Percentiles rank a stretch among this genome's conserved stretches.
These are phyloP conservation scores for Skeletonema potamos DNA, from an alignment of 108 stramenopile genomes.

Conservation along the genomic window DNA sequence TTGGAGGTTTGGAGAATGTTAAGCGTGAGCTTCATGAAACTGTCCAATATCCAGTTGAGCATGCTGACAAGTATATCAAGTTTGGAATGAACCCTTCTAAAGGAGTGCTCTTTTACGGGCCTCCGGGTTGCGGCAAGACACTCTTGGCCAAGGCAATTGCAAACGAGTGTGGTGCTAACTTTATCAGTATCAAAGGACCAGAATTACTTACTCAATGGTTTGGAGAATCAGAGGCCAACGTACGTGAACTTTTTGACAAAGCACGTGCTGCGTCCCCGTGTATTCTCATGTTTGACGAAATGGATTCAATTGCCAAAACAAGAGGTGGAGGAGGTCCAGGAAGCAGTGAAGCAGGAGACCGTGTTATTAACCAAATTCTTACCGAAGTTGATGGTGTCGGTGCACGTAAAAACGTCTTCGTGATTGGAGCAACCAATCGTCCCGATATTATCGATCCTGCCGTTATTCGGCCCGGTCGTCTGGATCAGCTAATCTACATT, in stretches of 20 bases:
- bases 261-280: constrained; percentile 85
- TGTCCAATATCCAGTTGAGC: constrained; percentile 97
- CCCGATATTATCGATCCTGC: constrained; percentile 94
- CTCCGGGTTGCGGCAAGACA: constrained; percentile 92
- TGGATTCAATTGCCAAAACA: constrained; percentile 94
- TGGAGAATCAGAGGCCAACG: constrained; percentile 97
- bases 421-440: constrained; percentile 95
- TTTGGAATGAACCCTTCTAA: constrained; percentile 93
- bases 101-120: constrained; percentile 96
- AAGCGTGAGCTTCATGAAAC: constrained; percentile 98
- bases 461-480: constrained; percentile 93
- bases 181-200: constrained; percentile 96
- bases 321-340: constrained; percentile 76
- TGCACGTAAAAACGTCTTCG: constrained; percentile 90
- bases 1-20: constrained; percentile 98
- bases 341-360: constrained; percentile 93
- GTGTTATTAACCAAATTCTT: constrained; percentile 98
- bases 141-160: constrained; percentile 99
- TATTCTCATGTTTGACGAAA: constrained; percentile 99
- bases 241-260: constrained; percentile 92
- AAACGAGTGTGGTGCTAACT: constrained; percentile 97
- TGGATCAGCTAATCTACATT: constrained; percentile 95
- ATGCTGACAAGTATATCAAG: constrained; percentile 90
- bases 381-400: constrained; percentile 99
- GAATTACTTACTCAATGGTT: constrained; percentile 97